Evolutionary conservation across 345 rosid species (phyloP).

Genomic region (Eucalyptus cloeziana): DNA sequence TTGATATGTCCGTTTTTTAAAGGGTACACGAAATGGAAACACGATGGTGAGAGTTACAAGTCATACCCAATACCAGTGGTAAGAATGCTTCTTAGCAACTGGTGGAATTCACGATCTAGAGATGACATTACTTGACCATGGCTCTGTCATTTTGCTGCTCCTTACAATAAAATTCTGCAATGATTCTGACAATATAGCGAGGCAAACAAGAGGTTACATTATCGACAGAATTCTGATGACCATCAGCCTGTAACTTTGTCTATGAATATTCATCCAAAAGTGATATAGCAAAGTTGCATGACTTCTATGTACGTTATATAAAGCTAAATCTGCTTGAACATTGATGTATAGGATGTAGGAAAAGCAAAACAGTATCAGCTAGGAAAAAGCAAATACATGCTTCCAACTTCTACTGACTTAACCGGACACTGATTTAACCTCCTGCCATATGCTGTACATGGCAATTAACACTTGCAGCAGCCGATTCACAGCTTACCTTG

Average conservation of each 20-base stretch:
- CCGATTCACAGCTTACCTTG: not conserved
- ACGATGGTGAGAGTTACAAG: not conserved
- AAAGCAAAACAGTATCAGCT: not conserved
- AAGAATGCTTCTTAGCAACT: not conserved
- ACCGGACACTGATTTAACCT: not conserved
- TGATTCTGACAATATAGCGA: not conserved
- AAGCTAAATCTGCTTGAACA: not conserved
- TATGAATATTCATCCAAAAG: not conserved
- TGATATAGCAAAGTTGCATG: not conserved
- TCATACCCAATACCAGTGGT: not conserved
- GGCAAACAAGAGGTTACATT: not conserved
- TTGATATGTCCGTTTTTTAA: not conserved
- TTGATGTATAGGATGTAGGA: not conserved
- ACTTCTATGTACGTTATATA: not conserved
- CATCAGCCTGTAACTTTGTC: not conserved
- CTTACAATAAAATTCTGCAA: rapidly evolving
- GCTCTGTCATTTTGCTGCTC: not conserved
- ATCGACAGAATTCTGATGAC: not conserved
- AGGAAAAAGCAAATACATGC: not conserved
- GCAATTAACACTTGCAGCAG: not conserved
- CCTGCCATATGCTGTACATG: not conserved
- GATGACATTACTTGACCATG: not conserved
- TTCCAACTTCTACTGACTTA: not conserved
- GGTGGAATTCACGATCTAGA: not conserved
- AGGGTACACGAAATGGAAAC: not conserved